A percentile compares a stretch with the other conserved stretches of the same genome.
Conservation (phyloP, 768 basidiomycete species). For the Albatrellus ellisii region DNA sequence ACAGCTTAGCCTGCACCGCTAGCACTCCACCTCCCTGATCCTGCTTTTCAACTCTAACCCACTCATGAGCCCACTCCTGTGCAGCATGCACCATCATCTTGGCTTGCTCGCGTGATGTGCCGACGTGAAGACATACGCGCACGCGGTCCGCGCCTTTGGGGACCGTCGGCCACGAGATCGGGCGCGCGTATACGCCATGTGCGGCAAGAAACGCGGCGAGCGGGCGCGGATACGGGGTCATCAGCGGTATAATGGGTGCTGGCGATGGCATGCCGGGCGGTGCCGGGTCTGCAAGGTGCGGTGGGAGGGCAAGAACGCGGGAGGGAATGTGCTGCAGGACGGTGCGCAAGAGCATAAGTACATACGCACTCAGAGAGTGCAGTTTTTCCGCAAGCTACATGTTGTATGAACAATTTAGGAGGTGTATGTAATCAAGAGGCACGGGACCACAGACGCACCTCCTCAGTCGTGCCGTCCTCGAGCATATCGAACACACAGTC, state of each 20-base stretch:
- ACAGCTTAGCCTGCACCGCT: no score
- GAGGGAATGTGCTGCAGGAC: slow-evolving; percentile 21
- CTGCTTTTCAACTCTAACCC: no score
- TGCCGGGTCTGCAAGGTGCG: slow-evolving; percentile 11
- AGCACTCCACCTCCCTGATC: no score
- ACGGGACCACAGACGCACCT: no score
- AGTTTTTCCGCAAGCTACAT: slow-evolving; percentile 24
- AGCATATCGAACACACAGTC: slow-evolving; percentile 74
- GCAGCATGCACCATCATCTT: slow-evolving; percentile 39
- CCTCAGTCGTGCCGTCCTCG: slow-evolving; percentile 46
- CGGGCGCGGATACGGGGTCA: slow-evolving; percentile 64
- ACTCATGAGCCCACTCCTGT: slow-evolving; percentile 32
- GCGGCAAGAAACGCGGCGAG: slow-evolving; percentile 53
- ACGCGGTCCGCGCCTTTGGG: slow-evolving; percentile 79
- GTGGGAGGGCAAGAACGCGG: slow-evolving; percentile 20
- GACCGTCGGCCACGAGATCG: slow-evolving; percentile 83
- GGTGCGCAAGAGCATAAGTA: slow-evolving; percentile 21
- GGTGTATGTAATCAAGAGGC: neutral
- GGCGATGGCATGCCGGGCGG: slow-evolving; percentile 21
- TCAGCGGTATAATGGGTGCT: slow-evolving; percentile 77
- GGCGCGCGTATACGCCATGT: slow-evolving; percentile 48
- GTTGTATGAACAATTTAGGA: slow-evolving; percentile 19
- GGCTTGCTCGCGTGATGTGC: slow-evolving; percentile 53
- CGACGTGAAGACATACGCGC: slow-evolving; percentile 78
- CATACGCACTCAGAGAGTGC: slow-evolving; percentile 29